A percentile compares a stretch with the other conserved stretches of the same genome.
Evolutionary conservation across 2,329 filamentous ascomycete genomes (phyloP).

Genomic region (Neonectria magnoliae): DNA sequence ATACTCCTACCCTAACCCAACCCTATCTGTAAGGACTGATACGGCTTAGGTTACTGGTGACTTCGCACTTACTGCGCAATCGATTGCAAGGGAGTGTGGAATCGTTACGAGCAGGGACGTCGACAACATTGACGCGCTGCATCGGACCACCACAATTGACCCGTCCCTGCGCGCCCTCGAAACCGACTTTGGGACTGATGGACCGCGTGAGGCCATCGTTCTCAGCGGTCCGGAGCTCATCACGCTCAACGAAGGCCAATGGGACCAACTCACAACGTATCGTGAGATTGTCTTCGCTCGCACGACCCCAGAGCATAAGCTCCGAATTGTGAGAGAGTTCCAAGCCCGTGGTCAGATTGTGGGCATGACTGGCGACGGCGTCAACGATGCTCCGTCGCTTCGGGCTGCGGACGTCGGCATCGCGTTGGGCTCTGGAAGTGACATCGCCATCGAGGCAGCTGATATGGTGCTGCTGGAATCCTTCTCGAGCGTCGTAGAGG

Average conservation of each 20-base stretch:
- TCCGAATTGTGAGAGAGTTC: slow-evolving; percentile 81
- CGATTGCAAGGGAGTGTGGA: slow-evolving; percentile 77
- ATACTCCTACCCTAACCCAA: no score
- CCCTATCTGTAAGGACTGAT: not conserved
- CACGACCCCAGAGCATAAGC: slow-evolving; percentile 82
- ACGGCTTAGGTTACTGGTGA: slow-evolving; percentile 72
- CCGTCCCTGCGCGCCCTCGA: slow-evolving; percentile 16
- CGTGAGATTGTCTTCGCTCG: slow-evolving; percentile 79
- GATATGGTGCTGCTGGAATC: slow-evolving; percentile 84
- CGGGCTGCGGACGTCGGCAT: slow-evolving; percentile 85
- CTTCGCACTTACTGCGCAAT: slow-evolving; percentile 77
- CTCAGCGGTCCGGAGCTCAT: slow-evolving; percentile 44
- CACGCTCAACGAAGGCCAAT: slow-evolving; percentile 71
- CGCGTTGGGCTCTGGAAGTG: slow-evolving; percentile 81
- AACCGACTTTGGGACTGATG: slow-evolving; percentile 6
- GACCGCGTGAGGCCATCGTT: slow-evolving; percentile 61
- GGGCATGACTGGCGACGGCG: slow-evolving; percentile 87
- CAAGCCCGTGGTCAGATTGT: slow-evolving; percentile 73
- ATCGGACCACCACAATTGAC: slow-evolving; percentile 41
- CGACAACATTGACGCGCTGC: slow-evolving; percentile 64
- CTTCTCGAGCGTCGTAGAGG: slow-evolving; percentile 77
- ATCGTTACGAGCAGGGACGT: slow-evolving; percentile 70
- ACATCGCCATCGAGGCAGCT: slow-evolving; percentile 83
- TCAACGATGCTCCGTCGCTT: slow-evolving; percentile 86
- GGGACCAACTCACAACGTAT: slow-evolving; percentile 72